Evolutionary conservation across 345 rosid genomes (phyloP).

Genomic region (Tarenaya hassleriana): DNA sequence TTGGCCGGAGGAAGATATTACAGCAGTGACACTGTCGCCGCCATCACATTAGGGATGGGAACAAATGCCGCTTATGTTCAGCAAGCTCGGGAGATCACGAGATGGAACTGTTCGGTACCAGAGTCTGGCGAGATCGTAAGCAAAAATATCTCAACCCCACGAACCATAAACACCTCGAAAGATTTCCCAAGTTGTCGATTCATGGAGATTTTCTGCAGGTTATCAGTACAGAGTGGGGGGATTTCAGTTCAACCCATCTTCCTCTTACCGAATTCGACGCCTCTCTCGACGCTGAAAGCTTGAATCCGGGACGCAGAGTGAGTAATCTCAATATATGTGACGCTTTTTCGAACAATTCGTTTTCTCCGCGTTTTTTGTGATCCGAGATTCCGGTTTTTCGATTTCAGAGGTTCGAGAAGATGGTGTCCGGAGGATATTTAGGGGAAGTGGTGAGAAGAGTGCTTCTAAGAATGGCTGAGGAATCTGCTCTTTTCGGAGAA

Average conservation of each 20-base stretch:
- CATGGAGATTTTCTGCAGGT: constrained; percentile 31
- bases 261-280: constrained; percentile 53
- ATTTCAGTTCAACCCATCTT: constrained; percentile 45
- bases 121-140: constrained; percentile 43
- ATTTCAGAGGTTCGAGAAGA: constrained; percentile 52
- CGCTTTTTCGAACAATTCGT: not conserved
- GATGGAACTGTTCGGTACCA: constrained; percentile 29
- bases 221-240: constrained; percentile 58
- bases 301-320: constrained; percentile 42
- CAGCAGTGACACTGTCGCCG: constrained; percentile 44
- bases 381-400: constrained; percentile 1
- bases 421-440: constrained; percentile 53
- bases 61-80: constrained; percentile 56
- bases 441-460: constrained; percentile 79
- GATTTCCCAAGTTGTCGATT: too few relatives aligned
- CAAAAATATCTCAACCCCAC: not conserved
- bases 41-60: constrained; percentile 48
- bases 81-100: constrained; percentile 34
- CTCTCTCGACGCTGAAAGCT: constrained; percentile 45
- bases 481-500: constrained; percentile 53
- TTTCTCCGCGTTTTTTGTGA: constrained; percentile 1
- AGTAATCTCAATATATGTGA: not conserved
- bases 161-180: too few relatives aligned
- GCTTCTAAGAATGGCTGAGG: constrained; percentile 47
- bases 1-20: constrained; percentile 62